Conservation (phyloP, 345 rosid species). For the Hibiscus mutabilis region DNA sequence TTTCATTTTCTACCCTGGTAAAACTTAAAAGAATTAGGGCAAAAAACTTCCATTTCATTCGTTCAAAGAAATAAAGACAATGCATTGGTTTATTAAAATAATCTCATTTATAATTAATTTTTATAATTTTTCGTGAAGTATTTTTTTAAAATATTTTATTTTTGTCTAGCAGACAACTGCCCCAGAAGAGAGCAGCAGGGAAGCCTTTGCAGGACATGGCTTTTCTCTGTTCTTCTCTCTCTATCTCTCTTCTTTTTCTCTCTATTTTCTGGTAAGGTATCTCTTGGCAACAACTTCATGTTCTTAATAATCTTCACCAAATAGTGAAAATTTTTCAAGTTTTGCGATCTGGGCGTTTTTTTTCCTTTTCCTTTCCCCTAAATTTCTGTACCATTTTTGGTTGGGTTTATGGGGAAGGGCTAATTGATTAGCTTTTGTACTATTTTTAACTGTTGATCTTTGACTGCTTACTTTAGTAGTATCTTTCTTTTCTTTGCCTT, state of each 20-base stretch:
- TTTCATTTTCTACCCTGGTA: not conserved
- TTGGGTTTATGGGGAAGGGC: not conserved
- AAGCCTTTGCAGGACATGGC: slow-evolving; percentile 30
- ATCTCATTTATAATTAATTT: not conserved
- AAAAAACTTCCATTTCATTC: not conserved
- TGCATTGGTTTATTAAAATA: not conserved
- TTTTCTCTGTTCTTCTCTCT: slow-evolving; percentile 22
- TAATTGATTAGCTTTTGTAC: slow-evolving; percentile 13
- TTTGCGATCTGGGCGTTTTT: slow-evolving; percentile 19
- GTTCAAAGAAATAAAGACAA: not conserved
- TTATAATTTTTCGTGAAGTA: slow-evolving; percentile 12
- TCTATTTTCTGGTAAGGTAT: slow-evolving; percentile 15
- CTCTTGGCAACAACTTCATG: not conserved
- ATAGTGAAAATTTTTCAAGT: slow-evolving; percentile 10
- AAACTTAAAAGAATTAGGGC: not conserved
- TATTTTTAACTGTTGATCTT: slow-evolving; percentile 21
- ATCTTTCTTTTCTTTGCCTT: slow-evolving; percentile 6
- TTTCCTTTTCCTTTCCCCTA: not conserved
- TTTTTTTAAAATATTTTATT: not conserved
- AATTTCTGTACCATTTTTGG: slow-evolving; percentile 11
- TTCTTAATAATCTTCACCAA: not conserved
- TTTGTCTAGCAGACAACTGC: slow-evolving; percentile 19
- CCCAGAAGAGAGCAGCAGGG: slow-evolving; percentile 28
- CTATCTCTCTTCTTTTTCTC: not conserved
- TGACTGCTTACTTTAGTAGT: slow-evolving; percentile 18